Evolutionary conservation across 257 asterid genomes (phyloP).

Genomic region (Salvia miltiorrhiza): DNA sequence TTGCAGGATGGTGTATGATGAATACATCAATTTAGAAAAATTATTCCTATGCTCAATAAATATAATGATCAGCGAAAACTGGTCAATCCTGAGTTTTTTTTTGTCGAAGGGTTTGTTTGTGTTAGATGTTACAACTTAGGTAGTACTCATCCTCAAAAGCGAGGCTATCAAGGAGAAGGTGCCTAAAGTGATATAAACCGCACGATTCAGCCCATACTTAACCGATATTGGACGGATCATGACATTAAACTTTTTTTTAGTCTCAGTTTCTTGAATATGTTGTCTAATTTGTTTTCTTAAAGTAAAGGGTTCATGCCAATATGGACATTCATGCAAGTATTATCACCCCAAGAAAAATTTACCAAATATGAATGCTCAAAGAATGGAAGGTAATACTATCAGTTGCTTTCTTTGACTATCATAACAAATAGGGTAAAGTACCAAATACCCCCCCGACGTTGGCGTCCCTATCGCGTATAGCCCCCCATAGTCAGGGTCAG

Average conservation of each 20-base stretch:
- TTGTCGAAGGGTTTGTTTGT: background rate
- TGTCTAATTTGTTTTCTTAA: conserved; percentile 2
- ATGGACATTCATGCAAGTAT: conserved; percentile 80
- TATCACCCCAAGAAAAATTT: conserved; percentile 70
- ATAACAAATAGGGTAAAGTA: no score
- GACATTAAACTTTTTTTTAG: no score
- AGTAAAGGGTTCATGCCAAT: conserved; percentile 75
- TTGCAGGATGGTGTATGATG: background rate
- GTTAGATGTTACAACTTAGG: no score
- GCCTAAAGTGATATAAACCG: no score
- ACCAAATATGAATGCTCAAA: conserved; percentile 31
- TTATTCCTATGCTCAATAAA: background rate
- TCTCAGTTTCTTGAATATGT: background rate
- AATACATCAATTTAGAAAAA: background rate
- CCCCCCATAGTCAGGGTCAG: no score
- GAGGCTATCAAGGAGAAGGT: no score
- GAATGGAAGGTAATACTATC: conserved; percentile 45
- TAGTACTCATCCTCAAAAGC: no score
- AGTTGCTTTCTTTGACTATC: background rate
- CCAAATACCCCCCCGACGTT: no score
- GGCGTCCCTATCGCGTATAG: no score
- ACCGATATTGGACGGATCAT: no score
- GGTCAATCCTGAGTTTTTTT: background rate
- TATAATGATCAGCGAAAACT: background rate
- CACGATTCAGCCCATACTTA: no score